A percentile compares a stretch with the other conserved stretches of the same genome.
Evolutionary conservation across 75 land plant genomes (phyloP).

Genomic region (Cryptomeria japonica): DNA sequence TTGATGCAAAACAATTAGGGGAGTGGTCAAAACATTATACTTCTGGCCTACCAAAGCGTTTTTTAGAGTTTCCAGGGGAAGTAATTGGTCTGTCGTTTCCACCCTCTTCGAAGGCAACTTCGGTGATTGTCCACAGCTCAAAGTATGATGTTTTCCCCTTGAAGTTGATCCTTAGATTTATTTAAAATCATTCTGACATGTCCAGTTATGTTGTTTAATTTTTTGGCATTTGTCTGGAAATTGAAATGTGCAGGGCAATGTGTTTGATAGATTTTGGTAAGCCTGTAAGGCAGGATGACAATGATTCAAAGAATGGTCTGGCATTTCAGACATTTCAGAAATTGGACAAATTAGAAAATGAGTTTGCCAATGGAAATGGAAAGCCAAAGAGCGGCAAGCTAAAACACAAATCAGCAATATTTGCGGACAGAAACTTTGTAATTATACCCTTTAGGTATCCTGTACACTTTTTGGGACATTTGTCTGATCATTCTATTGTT

Average conservation of each 20-base stretch:
- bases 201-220: background rate
- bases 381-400: slow-evolving; percentile 14
- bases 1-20: slow-evolving; percentile 76
- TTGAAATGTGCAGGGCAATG: slow-evolving; percentile 74
- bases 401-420: slow-evolving; percentile 8
- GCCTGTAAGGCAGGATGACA: slow-evolving; percentile 61
- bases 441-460: slow-evolving; percentile 68
- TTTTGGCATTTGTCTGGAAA: background rate
- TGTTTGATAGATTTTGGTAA: slow-evolving; percentile 86
- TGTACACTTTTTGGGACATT: slow-evolving; percentile 83
- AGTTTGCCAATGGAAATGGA: slow-evolving; percentile 41
- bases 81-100: slow-evolving; percentile 80
- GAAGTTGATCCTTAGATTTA: background rate
- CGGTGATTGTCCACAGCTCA: slow-evolving; percentile 83
- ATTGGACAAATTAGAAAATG: slow-evolving; percentile 10
- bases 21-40: slow-evolving; percentile 84
- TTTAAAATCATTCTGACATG: background rate
- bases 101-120: slow-evolving; percentile 50
- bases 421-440: slow-evolving; percentile 52
- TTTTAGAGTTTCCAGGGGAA: slow-evolving; percentile 92
- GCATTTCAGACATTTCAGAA: slow-evolving; percentile 12
- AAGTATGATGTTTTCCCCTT: slow-evolving; percentile 44
- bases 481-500: slow-evolving; percentile 58
- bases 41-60: slow-evolving; percentile 56
- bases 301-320: slow-evolving; percentile 14